These are phyloP conservation scores for Ziziphus jujuba DNA, from an alignment of 306 rosid genomes.

Conservation along the genomic window DNA sequence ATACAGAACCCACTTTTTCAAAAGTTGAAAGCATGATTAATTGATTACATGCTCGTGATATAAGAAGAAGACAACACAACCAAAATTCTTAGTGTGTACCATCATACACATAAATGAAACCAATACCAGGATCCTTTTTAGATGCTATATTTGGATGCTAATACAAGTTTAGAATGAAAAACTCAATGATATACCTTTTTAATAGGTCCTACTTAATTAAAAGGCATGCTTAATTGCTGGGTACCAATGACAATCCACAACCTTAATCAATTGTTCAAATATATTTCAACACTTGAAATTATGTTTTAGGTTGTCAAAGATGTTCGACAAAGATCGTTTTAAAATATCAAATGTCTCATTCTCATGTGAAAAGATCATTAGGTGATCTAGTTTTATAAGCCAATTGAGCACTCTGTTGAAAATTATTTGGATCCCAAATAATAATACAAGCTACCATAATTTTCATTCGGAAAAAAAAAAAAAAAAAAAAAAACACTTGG, in stretches of 20 bases:
- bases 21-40: slow-evolving; percentile 10
- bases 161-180: slow-evolving; percentile 2
- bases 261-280: slow-evolving; percentile 3
- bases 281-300: not conserved
- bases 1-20: not conserved
- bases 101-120: not conserved
- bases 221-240: not conserved
- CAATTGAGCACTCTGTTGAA: no score
- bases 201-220: slow-evolving; percentile 7
- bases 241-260: slow-evolving; percentile 3
- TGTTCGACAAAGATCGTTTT: not conserved
- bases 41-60: not conserved
- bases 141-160: slow-evolving; percentile 18
- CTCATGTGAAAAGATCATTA: slow-evolving; percentile 14
- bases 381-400: not conserved
- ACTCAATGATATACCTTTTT: not conserved
- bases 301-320: not conserved
- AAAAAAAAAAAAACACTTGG: not conserved
- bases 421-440: no score
- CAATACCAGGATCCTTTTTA: not conserved
- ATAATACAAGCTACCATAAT: no score
- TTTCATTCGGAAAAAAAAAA: not conserved
- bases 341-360: not conserved
- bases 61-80: not conserved
- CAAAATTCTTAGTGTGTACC: not conserved